Percentiles rank a stretch among this genome's conserved stretches.
Conservation (phyloP, 2,329 filamentous ascomycete species). For the Ramularia endophylla region DNA sequence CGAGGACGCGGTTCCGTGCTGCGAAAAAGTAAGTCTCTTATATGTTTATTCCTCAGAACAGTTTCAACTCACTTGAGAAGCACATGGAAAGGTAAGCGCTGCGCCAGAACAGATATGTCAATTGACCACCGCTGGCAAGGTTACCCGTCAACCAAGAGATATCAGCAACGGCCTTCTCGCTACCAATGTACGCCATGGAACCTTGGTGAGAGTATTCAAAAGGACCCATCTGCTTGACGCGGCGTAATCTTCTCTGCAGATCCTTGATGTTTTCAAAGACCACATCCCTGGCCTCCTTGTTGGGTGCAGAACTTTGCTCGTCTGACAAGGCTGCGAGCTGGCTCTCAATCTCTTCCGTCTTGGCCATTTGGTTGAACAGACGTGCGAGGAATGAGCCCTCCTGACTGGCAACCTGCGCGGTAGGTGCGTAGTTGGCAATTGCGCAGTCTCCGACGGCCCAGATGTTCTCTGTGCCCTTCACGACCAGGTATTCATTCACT, state of each 20-base stretch:
- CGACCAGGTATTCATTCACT: constrained; percentile 98
- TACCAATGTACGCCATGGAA: constrained; percentile 93
- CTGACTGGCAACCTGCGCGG: constrained; percentile 92
- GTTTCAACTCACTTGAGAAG: constrained; percentile 80
- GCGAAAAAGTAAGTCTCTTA: constrained; percentile 1
- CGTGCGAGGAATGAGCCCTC: constrained; percentile 92
- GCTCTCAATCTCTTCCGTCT: constrained; percentile 74
- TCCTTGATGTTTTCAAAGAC: constrained; percentile 72
- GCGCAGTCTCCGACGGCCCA: constrained; percentile 98
- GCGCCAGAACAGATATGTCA: constrained; percentile 98
- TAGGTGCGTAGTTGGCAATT: constrained; percentile 94
- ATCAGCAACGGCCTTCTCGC: constrained; percentile 95
- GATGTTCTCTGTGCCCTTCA: constrained; percentile 93
- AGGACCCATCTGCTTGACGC: constrained; percentile 90
- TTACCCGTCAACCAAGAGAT: constrained; percentile 97
- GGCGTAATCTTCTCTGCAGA: constrained; percentile 77
- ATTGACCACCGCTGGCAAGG: constrained; percentile 75
- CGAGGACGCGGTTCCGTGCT: constrained; percentile 92
- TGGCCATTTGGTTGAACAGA: constrained; percentile 98
- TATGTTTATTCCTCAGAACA: no score
- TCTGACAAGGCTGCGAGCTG: constrained; percentile 65
- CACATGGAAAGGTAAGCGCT: constrained; percentile 99
- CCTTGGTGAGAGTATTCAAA: constrained; percentile 99
- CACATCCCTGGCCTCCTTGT: constrained; percentile 51
- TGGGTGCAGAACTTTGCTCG: constrained; percentile 58